Base-by-base conservation (phyloP, 1,139 yeast species). In the Taiozyma sp. region DNA sequence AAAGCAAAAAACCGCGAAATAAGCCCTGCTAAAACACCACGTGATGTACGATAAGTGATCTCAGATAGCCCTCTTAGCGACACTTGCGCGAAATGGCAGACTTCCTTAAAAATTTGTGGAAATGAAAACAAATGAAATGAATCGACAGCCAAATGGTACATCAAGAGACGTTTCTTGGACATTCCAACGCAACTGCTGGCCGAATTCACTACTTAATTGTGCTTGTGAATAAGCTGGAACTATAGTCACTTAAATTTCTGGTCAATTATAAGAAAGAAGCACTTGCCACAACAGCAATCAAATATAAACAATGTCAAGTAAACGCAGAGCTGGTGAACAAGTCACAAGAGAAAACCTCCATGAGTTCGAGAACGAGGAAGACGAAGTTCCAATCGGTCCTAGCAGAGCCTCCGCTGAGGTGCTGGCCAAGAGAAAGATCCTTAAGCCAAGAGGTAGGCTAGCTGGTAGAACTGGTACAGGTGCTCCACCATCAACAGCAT, bases 361-460 rank as follows among this genome's bases (percentile, higher is more conserved):
- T n/a, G 60, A 61, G 42, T 68, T 63, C 32, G 69, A 63, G 26
- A 62, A 62, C 28, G 75, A 69, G 39, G 69, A 66, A 19, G 78
- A 69, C 30, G 75, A 47, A 9, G 71, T 2, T 19, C 63, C 64
- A n/a, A 58, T 61, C 19, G 62, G 64, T n/a, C 72, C 73, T 35
- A 61, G 58, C 26, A 58, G 62, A 46, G 96, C 96, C 0, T 75
- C 86, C 7, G 74, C 79, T 2, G 81, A 75, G 5, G 82, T 81
- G 6, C 68, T 89, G 76, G 79, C 93, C 11, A 76, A 70, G 50
- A 75, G 97, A 63, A 86, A 83, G 71, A 74, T 85, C 48, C 72
- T 86, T 28, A 76, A 77, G 64, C 90, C 91, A 14, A 76, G 77
- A 55, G 57, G 69, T 40, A 60, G 75, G 63, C 48, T 56, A 14